These are phyloP conservation scores for Echria macrotheca DNA, from an alignment of 495 filamentous ascomycete species.

Conservation along the genomic window DNA sequence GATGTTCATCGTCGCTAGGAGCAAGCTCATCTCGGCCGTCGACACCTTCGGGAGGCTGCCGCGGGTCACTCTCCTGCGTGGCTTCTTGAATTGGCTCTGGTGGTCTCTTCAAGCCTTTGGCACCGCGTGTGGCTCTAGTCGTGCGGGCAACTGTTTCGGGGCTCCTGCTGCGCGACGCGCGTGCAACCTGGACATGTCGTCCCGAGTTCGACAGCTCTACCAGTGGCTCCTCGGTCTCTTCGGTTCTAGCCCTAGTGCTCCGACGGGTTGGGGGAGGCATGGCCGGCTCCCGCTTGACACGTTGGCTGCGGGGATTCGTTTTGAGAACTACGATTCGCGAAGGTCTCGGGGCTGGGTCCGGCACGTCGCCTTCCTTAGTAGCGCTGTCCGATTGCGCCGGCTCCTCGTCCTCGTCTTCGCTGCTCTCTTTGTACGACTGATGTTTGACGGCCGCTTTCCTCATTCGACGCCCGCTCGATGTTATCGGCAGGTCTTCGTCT, in stretches of 20 bases:
- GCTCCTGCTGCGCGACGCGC: constrained; percentile 49
- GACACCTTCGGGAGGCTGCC: constrained; percentile 24
- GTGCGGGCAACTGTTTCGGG: constrained; percentile 51
- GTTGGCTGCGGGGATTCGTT: constrained; percentile 14
- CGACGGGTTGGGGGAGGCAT: constrained; percentile 31
- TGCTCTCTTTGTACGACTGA: constrained; percentile 44
- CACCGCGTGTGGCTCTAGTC: constrained; percentile 49
- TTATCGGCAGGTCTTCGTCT: constrained; percentile 55
- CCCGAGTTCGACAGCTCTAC: constrained; percentile 68
- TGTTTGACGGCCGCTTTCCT: constrained; percentile 53
- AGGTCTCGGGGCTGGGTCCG: constrained; percentile 21
- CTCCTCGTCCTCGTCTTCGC: constrained; percentile 35
- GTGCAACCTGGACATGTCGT: constrained; percentile 57
- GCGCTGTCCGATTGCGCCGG: constrained; percentile 13
- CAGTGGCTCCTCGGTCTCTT: constrained; percentile 38
- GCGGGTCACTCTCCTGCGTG: constrained; percentile 41
- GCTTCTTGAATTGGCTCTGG: constrained; percentile 58
- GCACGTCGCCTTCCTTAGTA: constrained; percentile 20
- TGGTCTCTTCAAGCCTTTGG: constrained; percentile 58
- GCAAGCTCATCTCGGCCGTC: constrained; percentile 35
- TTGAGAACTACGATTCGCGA: constrained; percentile 29
- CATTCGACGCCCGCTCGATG: constrained; percentile 64
- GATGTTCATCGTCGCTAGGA: constrained; percentile 16
- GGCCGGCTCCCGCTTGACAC: constrained; percentile 18
- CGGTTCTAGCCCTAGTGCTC: constrained; percentile 42